A percentile compares a stretch with the other conserved stretches of the same genome.
Evolutionary conservation across 2,329 filamentous ascomycete genomes (phyloP).

Genomic region (Neonectria sp.): DNA sequence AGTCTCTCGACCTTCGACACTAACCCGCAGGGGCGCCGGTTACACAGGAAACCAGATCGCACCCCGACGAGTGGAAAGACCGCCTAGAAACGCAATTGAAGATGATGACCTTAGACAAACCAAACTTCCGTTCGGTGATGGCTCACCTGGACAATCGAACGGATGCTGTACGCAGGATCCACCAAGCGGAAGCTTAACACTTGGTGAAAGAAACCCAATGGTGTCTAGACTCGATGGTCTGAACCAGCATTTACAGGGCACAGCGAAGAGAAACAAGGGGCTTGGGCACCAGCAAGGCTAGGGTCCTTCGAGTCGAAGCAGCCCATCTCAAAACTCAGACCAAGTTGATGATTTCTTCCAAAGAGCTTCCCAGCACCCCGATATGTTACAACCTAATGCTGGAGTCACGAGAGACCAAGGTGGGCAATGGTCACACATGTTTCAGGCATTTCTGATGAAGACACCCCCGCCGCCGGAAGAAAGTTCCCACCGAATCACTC

Average conservation of each 20-base stretch:
- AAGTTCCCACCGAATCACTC: background rate
- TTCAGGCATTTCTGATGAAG: constrained; percentile 38
- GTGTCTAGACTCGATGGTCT: constrained; percentile 30
- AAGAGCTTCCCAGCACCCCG: constrained; percentile 8
- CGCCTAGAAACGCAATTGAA: constrained; percentile 5
- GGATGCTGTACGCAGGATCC: constrained; percentile 30
- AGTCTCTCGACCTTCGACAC: constrained; percentile 2
- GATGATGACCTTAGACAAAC: constrained; percentile 33
- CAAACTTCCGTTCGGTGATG: constrained; percentile 28
- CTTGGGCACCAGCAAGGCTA: constrained; percentile 41
- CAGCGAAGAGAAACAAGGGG: constrained; percentile 28
- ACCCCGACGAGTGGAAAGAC: constrained; percentile 14
- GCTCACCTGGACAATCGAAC: constrained; percentile 13
- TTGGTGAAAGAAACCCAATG: constrained; percentile 21
- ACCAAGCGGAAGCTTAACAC: constrained; percentile 28
- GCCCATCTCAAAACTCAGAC: background rate
- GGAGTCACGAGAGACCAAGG: constrained; percentile 11
- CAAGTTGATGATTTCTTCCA: constrained; percentile 14
- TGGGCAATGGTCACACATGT: constrained; percentile 34
- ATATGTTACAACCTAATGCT: background rate
- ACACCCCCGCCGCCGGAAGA: constrained; percentile 34
- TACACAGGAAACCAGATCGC: constrained; percentile 22
- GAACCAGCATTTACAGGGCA: constrained; percentile 32
- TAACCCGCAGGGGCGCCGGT: constrained; percentile 5
- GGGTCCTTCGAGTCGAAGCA: constrained; percentile 32